These are phyloP conservation scores for Fusarium sp. DNA, from an alignment of 2,329 filamentous ascomycete species.

Conservation along the genomic window DNA sequence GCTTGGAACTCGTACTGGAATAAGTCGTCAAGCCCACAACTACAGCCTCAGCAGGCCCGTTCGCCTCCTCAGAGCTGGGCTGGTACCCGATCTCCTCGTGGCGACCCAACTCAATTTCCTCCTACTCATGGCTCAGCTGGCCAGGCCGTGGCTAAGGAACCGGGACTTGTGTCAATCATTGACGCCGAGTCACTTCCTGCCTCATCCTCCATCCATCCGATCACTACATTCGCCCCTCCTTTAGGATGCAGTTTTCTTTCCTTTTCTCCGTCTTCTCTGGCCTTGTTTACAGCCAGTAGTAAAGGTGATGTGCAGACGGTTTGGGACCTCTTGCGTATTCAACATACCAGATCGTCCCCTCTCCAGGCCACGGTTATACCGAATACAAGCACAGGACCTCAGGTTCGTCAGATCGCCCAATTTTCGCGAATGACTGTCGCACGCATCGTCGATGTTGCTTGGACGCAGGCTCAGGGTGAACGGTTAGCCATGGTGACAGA, in stretches of 20 bases:
- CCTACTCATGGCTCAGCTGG: constrained; percentile 76
- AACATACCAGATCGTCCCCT: constrained; percentile 70
- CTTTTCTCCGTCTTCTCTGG: constrained; percentile 78
- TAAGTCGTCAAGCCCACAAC: constrained; percentile 56
- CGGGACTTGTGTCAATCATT: constrained; percentile 78
- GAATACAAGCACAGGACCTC: constrained; percentile 60
- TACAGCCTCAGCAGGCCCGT: constrained; percentile 58
- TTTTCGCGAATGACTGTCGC: constrained; percentile 94
- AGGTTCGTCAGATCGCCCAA: constrained; percentile 85
- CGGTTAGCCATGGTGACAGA: constrained; percentile 90
- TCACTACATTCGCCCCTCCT: constrained; percentile 76
- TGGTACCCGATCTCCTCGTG: constrained; percentile 56
- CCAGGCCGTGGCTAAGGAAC: constrained; percentile 70
- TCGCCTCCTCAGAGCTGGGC: constrained; percentile 63
- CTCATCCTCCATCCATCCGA: constrained; percentile 66
- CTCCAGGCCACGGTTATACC: constrained; percentile 62
- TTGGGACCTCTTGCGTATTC: constrained; percentile 79
- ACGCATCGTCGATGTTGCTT: constrained; percentile 88
- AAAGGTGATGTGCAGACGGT: constrained; percentile 87
- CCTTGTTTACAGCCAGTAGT: constrained; percentile 80
- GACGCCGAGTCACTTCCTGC: constrained; percentile 71
- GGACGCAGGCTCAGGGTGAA: constrained; percentile 84
- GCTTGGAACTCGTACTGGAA: constrained; percentile 87
- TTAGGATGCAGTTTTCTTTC: constrained; percentile 85
- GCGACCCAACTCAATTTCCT: constrained; percentile 70